Base-by-base conservation (phyloP, 148 eudicot species). In the Chenopodium berlandieri region DNA sequence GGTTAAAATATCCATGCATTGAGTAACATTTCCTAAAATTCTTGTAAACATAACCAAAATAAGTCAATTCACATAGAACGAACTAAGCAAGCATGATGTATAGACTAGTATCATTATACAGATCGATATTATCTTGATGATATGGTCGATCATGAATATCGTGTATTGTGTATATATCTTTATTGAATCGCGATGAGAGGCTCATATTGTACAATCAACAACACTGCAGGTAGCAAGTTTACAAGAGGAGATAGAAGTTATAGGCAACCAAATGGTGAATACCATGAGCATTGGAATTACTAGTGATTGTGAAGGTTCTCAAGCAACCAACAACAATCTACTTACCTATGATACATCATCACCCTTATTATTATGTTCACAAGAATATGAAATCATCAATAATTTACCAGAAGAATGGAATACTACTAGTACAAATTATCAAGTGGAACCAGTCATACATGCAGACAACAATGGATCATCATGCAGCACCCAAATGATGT, bases 181-280 rank as follows among this genome's bases (percentile, higher is more conserved):
- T 1, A 31, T 31, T 31, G 32, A 31, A 34, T 34, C 5, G 37
- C 37, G 37, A 1, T 2, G 5, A 34, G 5, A 34, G 37, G 4
- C 37, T 34, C 4, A 34, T 34, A 34, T 34, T 34, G 4, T 34
- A 34, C 4, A 2, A 34, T 34, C 4, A 34, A 34, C 4, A 34
- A 34, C 0, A 34, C 27, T 80, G 80, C 86, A 94, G 97, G 95
- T 92, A 47, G 91, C 89, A 47, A 80, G 85, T 78, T 84, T 94
- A 14, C 91, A 90, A 83, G 92, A 92, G 82, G 98, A 92, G 87
- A 90, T 92, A 63, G 87, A 89, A 46, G 82, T 52, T 16, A 76
- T 90, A 9, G 91, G 82, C 76, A 90, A 66, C 58, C 90, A 89
- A 27, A 86, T 94, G 83, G 91, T 85, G 22, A 89, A 70, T 30